Conservation (phyloP, 2,329 filamentous ascomycete genomes). For the Fusarium sp. region DNA sequence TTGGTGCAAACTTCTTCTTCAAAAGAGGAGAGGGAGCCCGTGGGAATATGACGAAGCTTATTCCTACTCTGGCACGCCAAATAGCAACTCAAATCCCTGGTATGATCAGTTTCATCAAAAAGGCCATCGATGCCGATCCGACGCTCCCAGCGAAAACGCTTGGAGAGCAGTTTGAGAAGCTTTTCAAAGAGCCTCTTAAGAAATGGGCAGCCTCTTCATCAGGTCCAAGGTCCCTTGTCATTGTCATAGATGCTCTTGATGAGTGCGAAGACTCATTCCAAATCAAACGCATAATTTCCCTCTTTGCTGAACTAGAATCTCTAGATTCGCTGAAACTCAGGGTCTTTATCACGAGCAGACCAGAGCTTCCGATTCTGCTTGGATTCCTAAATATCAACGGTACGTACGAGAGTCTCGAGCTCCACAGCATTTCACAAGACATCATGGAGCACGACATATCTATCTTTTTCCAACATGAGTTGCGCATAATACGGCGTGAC, state of each 20-base stretch:
- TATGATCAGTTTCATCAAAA: background rate
- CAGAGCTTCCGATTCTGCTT: background rate
- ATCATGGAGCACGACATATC: background rate
- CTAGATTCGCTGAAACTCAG: background rate
- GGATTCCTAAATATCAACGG: background rate
- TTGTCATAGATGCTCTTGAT: background rate
- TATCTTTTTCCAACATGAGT: background rate
- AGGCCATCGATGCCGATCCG: background rate
- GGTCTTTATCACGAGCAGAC: background rate
- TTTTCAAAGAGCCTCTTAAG: background rate
- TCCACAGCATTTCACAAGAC: background rate
- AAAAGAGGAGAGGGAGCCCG: constrained; percentile 51
- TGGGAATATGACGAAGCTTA: constrained; percentile 48
- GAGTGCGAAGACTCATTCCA: background rate
- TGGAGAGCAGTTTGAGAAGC: background rate
- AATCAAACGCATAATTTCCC: background rate
- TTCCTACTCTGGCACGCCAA: constrained; percentile 53
- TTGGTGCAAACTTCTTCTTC: constrained; percentile 57
- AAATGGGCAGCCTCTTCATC: background rate
- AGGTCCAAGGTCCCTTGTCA: fast-evolving
- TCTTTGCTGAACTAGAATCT: background rate
- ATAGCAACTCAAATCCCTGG: constrained; percentile 26
- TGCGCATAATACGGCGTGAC: background rate
- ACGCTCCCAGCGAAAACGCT: background rate
- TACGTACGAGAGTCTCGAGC: background rate